phyloP scores from a whole-genome alignment of 2,329 filamentous ascomycete genomes.

The Zymoseptoria crescenta region DNA sequence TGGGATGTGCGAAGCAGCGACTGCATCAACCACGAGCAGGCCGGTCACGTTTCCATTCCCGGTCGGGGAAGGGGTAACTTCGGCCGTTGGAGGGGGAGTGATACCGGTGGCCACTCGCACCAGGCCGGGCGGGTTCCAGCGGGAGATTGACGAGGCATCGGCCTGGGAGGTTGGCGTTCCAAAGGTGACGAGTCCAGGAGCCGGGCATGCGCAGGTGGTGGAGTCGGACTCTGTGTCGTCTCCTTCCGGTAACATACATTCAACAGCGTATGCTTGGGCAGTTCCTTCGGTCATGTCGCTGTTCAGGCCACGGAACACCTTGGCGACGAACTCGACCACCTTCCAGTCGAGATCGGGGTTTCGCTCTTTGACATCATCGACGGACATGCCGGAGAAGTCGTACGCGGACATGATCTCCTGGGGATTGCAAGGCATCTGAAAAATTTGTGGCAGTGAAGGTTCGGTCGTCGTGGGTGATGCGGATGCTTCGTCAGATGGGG shows the following conservation, averaged over 20 bases:
- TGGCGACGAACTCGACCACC: neutral
- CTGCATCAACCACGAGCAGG: neutral
- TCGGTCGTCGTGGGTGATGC: neutral
- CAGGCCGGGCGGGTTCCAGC: neutral
- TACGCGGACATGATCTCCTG: neutral
- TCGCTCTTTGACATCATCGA: neutral
- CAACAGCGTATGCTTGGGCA: neutral
- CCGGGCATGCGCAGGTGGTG: neutral
- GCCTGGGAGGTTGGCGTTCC: neutral
- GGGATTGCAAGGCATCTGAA: neutral
- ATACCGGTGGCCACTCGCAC: too few relatives aligned
- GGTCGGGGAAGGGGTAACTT: neutral
- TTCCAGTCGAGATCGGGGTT: neutral
- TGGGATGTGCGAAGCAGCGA: neutral
- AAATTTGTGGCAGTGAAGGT: neutral
- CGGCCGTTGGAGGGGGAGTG: too few relatives aligned
- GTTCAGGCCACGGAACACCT: neutral
- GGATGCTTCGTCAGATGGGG: neutral
- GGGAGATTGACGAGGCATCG: neutral
- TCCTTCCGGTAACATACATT: neutral
- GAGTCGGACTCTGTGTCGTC: neutral
- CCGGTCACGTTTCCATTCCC: neutral
- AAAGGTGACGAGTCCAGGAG: neutral
- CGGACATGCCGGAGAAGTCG: neutral
- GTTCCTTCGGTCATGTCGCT: neutral